Evolutionary conservation across 2,329 filamentous ascomycete species (phyloP), one percentile per base, ranked within the genome.

Genomic region (Aspergillus piperis): DNA sequence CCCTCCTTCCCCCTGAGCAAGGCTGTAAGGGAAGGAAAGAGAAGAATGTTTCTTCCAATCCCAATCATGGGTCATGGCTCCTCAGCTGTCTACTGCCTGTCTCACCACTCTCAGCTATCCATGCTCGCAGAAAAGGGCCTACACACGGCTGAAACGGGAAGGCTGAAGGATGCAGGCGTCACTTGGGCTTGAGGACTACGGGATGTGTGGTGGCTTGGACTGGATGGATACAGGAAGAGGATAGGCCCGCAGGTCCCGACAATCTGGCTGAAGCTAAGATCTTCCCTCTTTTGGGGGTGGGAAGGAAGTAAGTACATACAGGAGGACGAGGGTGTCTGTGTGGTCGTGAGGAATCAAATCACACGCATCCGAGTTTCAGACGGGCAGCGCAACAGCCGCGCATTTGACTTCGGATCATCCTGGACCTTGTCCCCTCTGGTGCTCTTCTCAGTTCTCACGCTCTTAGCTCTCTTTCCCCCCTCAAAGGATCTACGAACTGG

Each of bases 221-320:
- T 10, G 41, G 19, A 23, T 44, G 32, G 15, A 42, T 42, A 42
- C 39, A 17, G 39, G 21, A 1, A 25, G 23, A 49, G 44, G 44
- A 56, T 51, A 57, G 57, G 57, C 41, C 56, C 47, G 25, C 38
- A 30, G 58, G 62, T 60, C 63, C 65, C 65, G 63, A 49, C 62
- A 63, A 61, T 67, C 62, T 67, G 65, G 65, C 61, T 62, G 60
- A 41, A 58, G 59, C 65, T 65, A 64, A 62, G 65, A 66, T 66
- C 63, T 61, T 51, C 64, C 61, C 60, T 36, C 57, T 54, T 51
- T 58, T 39, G 58, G 54, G 41, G 41, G 32, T 32, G 30, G 32
- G 10, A 36, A 36, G 32, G 32, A 36, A 51, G 52, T 57, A 27
- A 27, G 25, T 27, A 27, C 25, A 27, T 27, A 10, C 30, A 19